Conservation (phyloP, 164 flowering plant genomes). For the Magnolia sinica region DNA sequence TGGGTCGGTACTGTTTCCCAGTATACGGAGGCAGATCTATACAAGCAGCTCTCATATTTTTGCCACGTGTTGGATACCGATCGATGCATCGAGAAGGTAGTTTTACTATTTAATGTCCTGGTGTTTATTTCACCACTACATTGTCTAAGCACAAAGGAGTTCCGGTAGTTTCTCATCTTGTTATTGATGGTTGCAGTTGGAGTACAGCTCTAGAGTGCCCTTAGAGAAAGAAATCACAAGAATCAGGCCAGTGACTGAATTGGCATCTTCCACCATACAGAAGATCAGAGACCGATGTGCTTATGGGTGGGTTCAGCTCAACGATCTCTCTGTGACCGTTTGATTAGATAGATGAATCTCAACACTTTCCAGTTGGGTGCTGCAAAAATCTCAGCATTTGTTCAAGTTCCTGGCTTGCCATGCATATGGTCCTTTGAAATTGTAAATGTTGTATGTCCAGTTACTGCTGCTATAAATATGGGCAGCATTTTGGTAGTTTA, state of each 20-base stretch:
- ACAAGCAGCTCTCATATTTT: constrained; percentile 83
- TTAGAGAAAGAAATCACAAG: constrained; percentile 63
- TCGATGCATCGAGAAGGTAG: constrained; percentile 77
- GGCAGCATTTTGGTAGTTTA: too few relatives aligned
- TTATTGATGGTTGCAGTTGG: constrained; percentile 46
- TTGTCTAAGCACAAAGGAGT: neutral
- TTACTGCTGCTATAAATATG: too few relatives aligned
- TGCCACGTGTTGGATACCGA: constrained; percentile 72
- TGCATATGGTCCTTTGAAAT: too few relatives aligned
- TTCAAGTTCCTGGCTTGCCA: too few relatives aligned
- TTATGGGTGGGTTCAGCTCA: constrained; percentile 80
- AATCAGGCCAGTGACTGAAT: constrained; percentile 50
- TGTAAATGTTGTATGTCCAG: too few relatives aligned
- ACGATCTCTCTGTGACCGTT: constrained; percentile 51
- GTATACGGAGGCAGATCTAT: constrained; percentile 90
- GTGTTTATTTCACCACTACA: too few relatives aligned
- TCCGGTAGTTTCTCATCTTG: neutral
- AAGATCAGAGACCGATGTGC: constrained; percentile 76
- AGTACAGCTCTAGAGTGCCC: constrained; percentile 33
- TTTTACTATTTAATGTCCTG: neutral
- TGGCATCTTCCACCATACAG: constrained; percentile 52
- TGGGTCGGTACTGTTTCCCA: constrained; percentile 13
- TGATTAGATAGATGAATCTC: constrained; percentile 13
- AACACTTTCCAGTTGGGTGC: too few relatives aligned
- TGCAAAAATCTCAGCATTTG: too few relatives aligned